Evolutionary conservation across 2,329 filamentous ascomycete species (phyloP), one percentile per base, ranked within the genome.

Genomic region (Botryotinia calthae): DNA sequence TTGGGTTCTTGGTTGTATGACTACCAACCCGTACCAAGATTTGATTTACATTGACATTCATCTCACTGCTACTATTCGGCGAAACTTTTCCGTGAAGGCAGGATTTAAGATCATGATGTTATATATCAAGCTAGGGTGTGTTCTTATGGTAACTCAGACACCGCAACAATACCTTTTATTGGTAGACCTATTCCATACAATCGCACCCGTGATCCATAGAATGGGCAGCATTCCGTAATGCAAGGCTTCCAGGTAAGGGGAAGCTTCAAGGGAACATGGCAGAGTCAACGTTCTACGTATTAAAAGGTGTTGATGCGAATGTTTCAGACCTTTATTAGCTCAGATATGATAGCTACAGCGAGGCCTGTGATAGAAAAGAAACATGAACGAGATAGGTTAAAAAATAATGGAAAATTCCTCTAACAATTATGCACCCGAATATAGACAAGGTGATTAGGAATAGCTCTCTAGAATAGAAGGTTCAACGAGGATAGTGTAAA

Each of bases 1-100:
- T 89, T 66, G 87, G 85, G 0, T 87, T 85, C 0, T 82, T 90
- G 0, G 86, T 89, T 0, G 82, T 89, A 4, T 87, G 85, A 56
- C 81, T 90, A 0, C 75, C 73, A 76, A 18, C 73, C 28, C 79
- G 82, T 73, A 72, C 58, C 48, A 75, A 74, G 74, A 72, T 76
- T 5, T 46, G 63, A 37, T 14, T 12, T n/a, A 10, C 31, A n/a
- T 37, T 8, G 61, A 31, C 6, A 6, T 46, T 46, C n/a, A 63
- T 31, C 61, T 31, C 61, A 44, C 16, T 63, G 14, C 16, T 9
- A n/a, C n/a, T 20, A 28, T 28, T 6, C 28, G 7, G 12, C 16
- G 1, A 10, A 44, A 56, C 3, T 6, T 9, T 42, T 18, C 18
- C 31, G 16, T 18, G 18, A 1, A 31, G 51, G 14, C 28, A 65